phyloP scores from a whole-genome alignment of 208 protist genomes.

The Zelonia costaricensis region DNA sequence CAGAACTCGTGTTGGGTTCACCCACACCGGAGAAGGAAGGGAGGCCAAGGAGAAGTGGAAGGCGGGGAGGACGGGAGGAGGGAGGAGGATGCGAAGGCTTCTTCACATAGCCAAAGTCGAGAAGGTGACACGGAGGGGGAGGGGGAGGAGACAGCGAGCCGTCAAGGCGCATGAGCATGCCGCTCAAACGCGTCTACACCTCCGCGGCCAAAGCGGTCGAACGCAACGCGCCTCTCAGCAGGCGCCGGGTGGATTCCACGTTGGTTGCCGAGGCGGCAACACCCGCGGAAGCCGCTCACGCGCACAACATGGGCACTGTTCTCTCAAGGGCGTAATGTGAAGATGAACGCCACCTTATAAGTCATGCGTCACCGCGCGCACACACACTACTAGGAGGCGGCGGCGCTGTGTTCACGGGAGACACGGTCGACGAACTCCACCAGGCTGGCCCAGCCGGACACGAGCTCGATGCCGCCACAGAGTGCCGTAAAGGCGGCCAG shows the following conservation, averaged over 20 bases:
- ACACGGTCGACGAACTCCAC: conserved; percentile 34
- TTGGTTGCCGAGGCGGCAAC: too few relatives aligned
- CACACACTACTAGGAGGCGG: background rate
- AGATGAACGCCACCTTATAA: too few relatives aligned
- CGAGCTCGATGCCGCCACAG: conserved; percentile 58
- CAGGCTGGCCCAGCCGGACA: conserved; percentile 29
- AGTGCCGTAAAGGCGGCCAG: conserved; percentile 64
- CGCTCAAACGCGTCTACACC: background rate
- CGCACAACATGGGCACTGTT: too few relatives aligned
- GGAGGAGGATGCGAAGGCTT: background rate
- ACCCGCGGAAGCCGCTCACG: too few relatives aligned
- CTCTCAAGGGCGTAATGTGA: too few relatives aligned
- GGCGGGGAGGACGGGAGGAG: background rate
- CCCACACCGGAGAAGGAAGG: too few relatives aligned
- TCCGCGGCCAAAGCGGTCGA: too few relatives aligned
- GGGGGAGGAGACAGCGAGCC: background rate
- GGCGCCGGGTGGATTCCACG: too few relatives aligned
- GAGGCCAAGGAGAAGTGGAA: background rate
- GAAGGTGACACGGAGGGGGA: background rate
- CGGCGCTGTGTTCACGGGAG: conserved; percentile 2
- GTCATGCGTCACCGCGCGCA: too few relatives aligned
- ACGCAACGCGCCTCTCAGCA: too few relatives aligned
- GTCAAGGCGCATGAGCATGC: background rate
- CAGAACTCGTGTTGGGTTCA: too few relatives aligned
- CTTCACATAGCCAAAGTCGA: background rate